Conservation (phyloP, 1,284 basidiomycete species). For the Caloboletus firmus region DNA sequence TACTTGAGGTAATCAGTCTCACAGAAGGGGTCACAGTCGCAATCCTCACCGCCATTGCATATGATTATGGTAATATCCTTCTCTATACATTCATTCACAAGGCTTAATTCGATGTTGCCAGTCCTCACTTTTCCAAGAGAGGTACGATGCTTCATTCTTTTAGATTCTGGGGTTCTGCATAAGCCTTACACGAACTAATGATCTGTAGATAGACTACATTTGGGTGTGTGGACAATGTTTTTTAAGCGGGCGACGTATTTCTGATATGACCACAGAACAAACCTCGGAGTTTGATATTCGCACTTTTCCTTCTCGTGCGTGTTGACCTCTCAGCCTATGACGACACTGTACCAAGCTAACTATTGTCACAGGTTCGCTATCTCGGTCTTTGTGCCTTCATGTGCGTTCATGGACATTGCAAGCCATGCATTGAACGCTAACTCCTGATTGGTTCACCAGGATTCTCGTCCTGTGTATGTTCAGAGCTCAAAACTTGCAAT, state of each 20-base stretch:
- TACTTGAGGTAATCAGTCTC: too few species aligned
- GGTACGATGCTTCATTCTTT: background rate
- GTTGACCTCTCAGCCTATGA: background rate
- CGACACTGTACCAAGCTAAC: background rate
- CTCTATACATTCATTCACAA: too few species aligned
- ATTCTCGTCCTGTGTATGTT: background rate
- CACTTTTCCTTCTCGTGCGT: conserved; percentile 8
- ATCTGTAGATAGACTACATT: conserved; percentile 14
- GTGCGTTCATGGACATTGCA: background rate
- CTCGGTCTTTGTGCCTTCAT: conserved; percentile 4
- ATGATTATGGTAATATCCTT: too few species aligned
- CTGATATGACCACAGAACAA: conserved; percentile 6
- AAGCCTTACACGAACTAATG: background rate
- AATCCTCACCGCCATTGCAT: too few species aligned
- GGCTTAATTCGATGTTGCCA: background rate
- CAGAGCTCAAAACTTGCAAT: too few species aligned
- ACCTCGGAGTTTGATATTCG: conserved; percentile 12
- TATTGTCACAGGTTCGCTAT: conserved; percentile 9
- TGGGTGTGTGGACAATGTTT: conserved; percentile 5
- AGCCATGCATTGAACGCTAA: background rate
- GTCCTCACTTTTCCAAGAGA: conserved; percentile 12
- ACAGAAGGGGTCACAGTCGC: too few species aligned
- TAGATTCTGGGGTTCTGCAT: background rate
- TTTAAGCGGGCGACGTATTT: background rate
- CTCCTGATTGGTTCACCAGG: background rate